These are phyloP conservation scores for Corrigiola litoralis DNA, from an alignment of 179 eudicot genomes.

Conservation along the genomic window DNA sequence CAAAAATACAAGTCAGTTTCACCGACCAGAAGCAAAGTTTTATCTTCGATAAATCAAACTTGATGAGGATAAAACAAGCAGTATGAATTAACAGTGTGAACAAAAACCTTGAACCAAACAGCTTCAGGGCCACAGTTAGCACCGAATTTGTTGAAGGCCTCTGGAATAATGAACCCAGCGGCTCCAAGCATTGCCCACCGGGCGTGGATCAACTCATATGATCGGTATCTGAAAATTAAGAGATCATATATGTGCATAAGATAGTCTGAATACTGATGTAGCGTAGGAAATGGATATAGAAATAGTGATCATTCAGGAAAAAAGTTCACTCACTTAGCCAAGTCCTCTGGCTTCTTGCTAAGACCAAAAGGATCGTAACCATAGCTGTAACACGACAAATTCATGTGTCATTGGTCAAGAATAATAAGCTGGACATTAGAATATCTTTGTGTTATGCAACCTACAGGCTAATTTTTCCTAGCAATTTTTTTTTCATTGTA, in stretches of 20 bases:
- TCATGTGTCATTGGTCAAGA: neutral
- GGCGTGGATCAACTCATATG: conserved; percentile 81
- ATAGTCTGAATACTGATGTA: neutral
- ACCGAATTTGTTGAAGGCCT: conserved; percentile 96
- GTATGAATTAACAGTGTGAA: neutral
- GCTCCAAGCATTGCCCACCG: conserved; percentile 99
- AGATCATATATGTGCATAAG: neutral
- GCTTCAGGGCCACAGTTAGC: conserved; percentile 99
- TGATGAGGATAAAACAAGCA: neutral
- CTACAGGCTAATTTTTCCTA: no score
- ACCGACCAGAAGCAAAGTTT: no score
- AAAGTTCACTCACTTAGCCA: conserved; percentile 59
- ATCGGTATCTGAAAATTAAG: conserved; percentile 58
- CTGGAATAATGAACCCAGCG: conserved; percentile 91
- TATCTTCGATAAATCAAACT: neutral
- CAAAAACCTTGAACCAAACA: conserved; percentile 94
- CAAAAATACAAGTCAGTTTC: neutral
- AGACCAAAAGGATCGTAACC: conserved; percentile 99
- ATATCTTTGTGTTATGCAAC: no score
- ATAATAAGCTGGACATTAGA: no score
- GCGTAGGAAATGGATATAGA: neutral
- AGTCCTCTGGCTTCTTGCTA: conserved; percentile 92
- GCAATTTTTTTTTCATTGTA: no score
- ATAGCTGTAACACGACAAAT: conserved; percentile 50
- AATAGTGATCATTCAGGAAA: neutral